Conservation (phyloP, 495 filamentous ascomycete genomes). For the Xylaria nigripes region DNA sequence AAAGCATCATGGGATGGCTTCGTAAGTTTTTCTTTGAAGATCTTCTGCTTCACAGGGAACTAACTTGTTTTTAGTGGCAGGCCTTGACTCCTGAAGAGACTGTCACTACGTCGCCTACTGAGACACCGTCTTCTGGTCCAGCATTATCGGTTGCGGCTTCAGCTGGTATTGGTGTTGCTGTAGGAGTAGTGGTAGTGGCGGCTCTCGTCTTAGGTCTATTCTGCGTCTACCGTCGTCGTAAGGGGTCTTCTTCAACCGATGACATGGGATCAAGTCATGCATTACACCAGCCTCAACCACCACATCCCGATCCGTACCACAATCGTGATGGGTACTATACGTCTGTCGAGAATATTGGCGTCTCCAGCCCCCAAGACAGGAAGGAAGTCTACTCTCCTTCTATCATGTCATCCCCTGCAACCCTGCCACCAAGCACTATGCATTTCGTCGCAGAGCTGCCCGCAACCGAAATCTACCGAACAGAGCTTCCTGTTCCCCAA, state of each 20-base stretch:
- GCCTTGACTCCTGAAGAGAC: conserved; percentile 16
- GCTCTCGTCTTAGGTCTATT: conserved; percentile 24
- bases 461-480: conserved; percentile 9
- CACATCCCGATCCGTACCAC: not conserved
- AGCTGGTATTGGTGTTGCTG: conserved; percentile 38
- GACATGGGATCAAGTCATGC: not conserved
- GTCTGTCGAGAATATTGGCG: conserved; percentile 14
- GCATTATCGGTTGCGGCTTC: conserved; percentile 34
- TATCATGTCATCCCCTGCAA: not conserved
- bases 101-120: not conserved
- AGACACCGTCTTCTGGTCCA: not conserved
- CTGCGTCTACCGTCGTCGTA: conserved; percentile 34
- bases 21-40: not conserved
- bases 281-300: not conserved
- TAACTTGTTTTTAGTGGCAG: conserved; percentile 23
- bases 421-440: conserved; percentile 9
- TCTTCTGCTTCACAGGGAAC: not conserved
- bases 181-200: conserved; percentile 25
- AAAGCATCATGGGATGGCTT: conserved; percentile 30
- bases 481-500: conserved; percentile 17
- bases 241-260: conserved; percentile 4
- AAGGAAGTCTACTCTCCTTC: conserved; percentile 10
- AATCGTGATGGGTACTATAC: conserved; percentile 14
- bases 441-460: conserved; percentile 18
- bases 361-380: conserved; percentile 4